phyloP scores from a whole-genome alignment of 139 green algal species.

The Micractinium conductrix region DNA sequence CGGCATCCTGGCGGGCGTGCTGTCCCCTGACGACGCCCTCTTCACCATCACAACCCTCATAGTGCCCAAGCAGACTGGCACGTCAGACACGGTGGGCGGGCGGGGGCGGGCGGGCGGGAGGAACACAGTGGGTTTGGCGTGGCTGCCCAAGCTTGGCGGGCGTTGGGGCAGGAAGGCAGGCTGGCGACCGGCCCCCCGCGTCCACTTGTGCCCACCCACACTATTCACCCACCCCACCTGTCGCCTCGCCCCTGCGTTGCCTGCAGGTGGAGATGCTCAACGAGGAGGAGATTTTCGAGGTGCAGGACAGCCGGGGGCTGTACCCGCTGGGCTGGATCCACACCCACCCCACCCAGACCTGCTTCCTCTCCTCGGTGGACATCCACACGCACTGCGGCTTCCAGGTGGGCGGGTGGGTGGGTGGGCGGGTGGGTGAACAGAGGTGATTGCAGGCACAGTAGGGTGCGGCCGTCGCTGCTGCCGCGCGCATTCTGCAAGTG shows the following conservation, averaged over 20 bases:
- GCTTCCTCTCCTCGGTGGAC: conserved; percentile 96
- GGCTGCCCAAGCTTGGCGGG: no score
- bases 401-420: conserved; percentile 41
- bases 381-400: conserved; percentile 94
- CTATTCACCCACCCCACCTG: not conserved
- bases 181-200: no score
- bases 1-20: conserved; percentile 83
- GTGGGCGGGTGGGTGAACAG: not conserved
- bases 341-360: conserved; percentile 96
- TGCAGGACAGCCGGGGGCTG: conserved; percentile 66
- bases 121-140: conserved; percentile 14
- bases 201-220: not conserved
- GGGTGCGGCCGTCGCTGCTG: no score
- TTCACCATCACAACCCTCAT: conserved; percentile 93
- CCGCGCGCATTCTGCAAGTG: no score
- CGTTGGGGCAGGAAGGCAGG: no score
- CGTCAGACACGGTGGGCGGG: conserved; percentile 79
- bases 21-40: conserved; percentile 68
- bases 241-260: not conserved
- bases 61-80: conserved; percentile 93
- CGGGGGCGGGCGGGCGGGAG: not conserved
- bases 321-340: conserved; percentile 98
- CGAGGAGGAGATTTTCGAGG: conserved; percentile 95
- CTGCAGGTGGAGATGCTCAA: conserved; percentile 58
- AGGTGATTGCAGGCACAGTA: no score